phyloP scores from a whole-genome alignment of 345 rosid species.

The Psidium friedrichsthalianum region DNA sequence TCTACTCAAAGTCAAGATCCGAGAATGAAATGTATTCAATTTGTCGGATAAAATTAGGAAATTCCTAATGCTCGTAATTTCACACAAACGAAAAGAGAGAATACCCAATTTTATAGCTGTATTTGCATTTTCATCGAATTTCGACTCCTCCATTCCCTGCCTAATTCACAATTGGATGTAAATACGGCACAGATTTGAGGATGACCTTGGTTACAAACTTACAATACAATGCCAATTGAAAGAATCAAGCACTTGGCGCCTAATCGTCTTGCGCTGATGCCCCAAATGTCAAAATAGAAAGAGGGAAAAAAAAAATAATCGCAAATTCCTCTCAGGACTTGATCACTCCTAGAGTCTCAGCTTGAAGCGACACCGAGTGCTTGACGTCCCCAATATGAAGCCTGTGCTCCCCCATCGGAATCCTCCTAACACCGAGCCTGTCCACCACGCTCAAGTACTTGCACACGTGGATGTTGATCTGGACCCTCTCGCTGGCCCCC shows the following conservation, averaged over 20 bases:
- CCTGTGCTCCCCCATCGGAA: conserved; percentile 67
- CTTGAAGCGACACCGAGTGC: conserved; percentile 62
- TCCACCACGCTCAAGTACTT: conserved; percentile 79
- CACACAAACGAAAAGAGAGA: neutral
- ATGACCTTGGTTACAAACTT: neutral
- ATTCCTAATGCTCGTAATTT: neutral
- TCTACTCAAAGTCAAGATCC: neutral
- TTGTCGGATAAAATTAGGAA: neutral
- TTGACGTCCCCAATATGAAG: conserved; percentile 53
- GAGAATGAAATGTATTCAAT: neutral
- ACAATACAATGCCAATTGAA: neutral
- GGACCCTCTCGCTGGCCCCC: conserved; percentile 32
- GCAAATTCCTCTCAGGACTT: conserved; percentile 12
- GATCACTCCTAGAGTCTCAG: conserved; percentile 37
- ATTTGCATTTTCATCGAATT: neutral
- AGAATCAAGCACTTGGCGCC: neutral
- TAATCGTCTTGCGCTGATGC: neutral
- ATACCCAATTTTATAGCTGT: neutral
- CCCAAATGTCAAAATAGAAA: neutral
- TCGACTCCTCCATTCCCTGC: neutral
- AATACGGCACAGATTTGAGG: neutral
- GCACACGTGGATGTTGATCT: conserved; percentile 68
- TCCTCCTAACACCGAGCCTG: conserved; percentile 61
- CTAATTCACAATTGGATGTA: neutral
- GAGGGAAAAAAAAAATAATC: neutral